Evolutionary conservation across 352 stramenopile genomes (phyloP), one percentile per base, ranked within the genome.

Genomic region (Plasmopara viticola): DNA sequence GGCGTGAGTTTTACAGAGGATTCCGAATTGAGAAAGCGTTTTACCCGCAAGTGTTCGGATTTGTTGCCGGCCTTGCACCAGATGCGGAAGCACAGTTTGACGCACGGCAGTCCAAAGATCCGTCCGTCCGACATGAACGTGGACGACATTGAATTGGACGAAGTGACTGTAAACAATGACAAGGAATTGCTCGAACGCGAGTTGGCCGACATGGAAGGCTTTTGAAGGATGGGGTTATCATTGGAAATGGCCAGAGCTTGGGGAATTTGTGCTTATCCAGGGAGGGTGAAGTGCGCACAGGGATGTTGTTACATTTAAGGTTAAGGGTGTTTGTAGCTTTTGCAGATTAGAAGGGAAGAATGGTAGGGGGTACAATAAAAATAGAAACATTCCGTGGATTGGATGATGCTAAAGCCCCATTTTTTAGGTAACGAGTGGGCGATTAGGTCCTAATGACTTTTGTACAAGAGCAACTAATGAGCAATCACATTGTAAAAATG

Each of bases 31-130:
- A 44, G 48, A 48, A 52, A 69, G 65, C 30, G 63, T 56, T 63
- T 74, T 38, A 65, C 55, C 13, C 59, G 64, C 42, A 72, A 72
- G 43, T 72, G 64, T 33, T 90, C 80, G 35, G 74, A 88, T 38
- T 42, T 90, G 54, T 55, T 85, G 46, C 77, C 74, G 15, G 80
- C 70, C 37, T 62, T 90, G 56, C 78, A 70, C 45, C 71, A 87
- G 57, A 87, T 90, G 77, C 77, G 80, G 25, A 87, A 86, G 51
- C 70, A 86, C 58, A 86, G 75, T 40, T 17, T 90, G 20, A 86
- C 74, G 0, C 76, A 87, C 41, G 74, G 73, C 39, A 71, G 72
- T 33, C 76, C 76, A 2, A 86, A 86, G 60, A 87, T 87, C 44
- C 76, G 74, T 33, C 70, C 67, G 5, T 86, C 76, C 5, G 79